Evolutionary conservation across 495 filamentous ascomycete genomes (phyloP), one percentile per base, ranked within the genome.

Genomic region (Aspergillus ellipticus): DNA sequence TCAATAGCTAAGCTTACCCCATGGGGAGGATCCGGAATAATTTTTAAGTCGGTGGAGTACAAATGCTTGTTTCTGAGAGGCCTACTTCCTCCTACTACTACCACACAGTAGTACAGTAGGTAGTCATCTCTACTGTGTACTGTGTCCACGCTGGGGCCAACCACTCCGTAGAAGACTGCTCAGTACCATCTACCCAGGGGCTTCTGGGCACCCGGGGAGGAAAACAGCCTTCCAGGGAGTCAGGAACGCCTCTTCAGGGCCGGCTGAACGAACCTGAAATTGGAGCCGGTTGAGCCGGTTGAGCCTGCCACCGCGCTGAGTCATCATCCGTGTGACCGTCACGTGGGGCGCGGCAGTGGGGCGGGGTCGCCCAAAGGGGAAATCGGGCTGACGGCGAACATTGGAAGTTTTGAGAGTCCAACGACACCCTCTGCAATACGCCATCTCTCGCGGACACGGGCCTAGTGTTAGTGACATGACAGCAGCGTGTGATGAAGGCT

Each of bases 371-470:
- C 63, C 11, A 61, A 61, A 63, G 17, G 42, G 63, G 63, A 58
- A 66, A 66, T 57, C 63, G 63, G 60, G 52, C 49, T 52, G 57
- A 47, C 42, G 39, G 48, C 58, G 39, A 61, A 57, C 60, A 66
- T 66, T 66, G 60, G 63, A 37, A 41, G 21, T 16, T 56, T 28
- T 35, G 35, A 28, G 35, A 53, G 39, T 42, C 39, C 51, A 45
- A 53, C 51, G 24, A 42, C 47, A 19, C 35, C 49, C 21, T 37
- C 31, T 13, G 20, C 37, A 26, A 37, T 19, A 16, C 21, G 39
- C 24, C 41, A 24, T 42, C 22, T 11, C 39, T 53, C 37, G 16
- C 7, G 51, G 42, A 45, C 41, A 54, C 51, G 28, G 42, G 37
- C 26, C 41, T 33, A 33, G 11, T 46, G 22, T 33, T 11, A 16